Evolutionary conservation across 2,329 filamentous ascomycete genomes (phyloP).

Genomic region (Pseudogymnoascus pannorum): DNA sequence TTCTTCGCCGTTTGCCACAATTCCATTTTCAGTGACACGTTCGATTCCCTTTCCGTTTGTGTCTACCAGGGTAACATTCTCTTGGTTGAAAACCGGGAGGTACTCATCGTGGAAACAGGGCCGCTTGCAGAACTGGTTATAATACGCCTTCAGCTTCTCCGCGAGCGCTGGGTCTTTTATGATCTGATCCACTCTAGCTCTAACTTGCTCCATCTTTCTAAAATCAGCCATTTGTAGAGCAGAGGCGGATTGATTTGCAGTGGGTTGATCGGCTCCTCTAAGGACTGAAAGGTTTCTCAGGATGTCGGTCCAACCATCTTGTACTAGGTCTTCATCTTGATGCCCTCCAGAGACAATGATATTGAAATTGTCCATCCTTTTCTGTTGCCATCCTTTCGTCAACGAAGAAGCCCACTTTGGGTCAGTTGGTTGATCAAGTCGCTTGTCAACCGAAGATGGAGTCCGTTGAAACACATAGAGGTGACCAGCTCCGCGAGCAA

Average conservation of each 20-base stretch:
- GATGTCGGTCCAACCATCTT: conserved; percentile 10
- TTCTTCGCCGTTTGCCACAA: not conserved
- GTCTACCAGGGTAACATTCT: conserved; percentile 11
- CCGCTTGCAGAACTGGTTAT: conserved; percentile 11
- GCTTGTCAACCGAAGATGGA: conserved; percentile 34
- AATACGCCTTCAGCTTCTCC: conserved; percentile 10
- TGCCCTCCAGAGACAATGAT: conserved; percentile 1
- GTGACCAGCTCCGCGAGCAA: conserved; percentile 41
- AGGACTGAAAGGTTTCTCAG: not conserved
- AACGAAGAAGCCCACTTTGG: conserved; percentile 24
- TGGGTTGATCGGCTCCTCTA: not conserved
- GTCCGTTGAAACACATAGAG: conserved; percentile 39
- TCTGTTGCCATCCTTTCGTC: conserved; percentile 41
- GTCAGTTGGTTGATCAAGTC: conserved; percentile 35
- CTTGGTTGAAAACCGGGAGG: conserved; percentile 9
- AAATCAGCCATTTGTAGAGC: conserved; percentile 9
- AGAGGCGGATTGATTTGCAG: not conserved
- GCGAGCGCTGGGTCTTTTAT: conserved; percentile 7
- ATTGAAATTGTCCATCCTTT: conserved; percentile 39
- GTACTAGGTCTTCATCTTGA: conserved; percentile 8
- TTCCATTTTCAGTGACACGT: conserved; percentile 4
- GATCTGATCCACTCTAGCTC: conserved; percentile 6
- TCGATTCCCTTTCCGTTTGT: conserved; percentile 12
- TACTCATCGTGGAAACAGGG: conserved; percentile 13
- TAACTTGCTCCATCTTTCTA: conserved; percentile 10